phyloP scores from a whole-genome alignment of 1,284 basidiomycete genomes.

The Volvariella surrecta region DNA sequence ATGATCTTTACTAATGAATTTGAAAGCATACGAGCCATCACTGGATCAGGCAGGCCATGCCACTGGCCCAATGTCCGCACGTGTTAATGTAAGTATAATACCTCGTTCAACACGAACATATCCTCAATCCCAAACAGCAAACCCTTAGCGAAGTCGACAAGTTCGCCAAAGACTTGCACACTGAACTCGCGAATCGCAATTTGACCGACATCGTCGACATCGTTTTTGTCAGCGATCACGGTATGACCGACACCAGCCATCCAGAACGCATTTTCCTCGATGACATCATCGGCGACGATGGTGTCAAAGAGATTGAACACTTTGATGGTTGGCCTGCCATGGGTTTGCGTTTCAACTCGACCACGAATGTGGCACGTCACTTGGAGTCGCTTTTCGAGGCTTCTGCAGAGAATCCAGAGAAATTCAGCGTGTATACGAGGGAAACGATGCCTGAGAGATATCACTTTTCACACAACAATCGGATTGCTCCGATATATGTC shows the following conservation, averaged over 20 bases:
- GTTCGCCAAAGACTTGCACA: constrained; percentile 67
- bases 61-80: constrained; percentile 64
- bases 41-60: constrained; percentile 78
- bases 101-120: neutral
- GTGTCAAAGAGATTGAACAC: constrained; percentile 53
- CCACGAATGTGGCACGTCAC: constrained; percentile 49
- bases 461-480: constrained; percentile 63
- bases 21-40: constrained; percentile 65
- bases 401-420: constrained; percentile 43
- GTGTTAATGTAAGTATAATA: constrained; percentile 54
- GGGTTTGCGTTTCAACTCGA: constrained; percentile 65
- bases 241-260: constrained; percentile 83
- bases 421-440: constrained; percentile 73
- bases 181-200: constrained; percentile 60
- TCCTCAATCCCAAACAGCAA: constrained; percentile 28
- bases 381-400: constrained; percentile 44
- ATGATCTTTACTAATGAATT: constrained; percentile 4
- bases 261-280: constrained; percentile 76
- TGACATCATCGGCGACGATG: constrained; percentile 68
- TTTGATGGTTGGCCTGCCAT: constrained; percentile 84
- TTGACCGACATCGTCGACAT: constrained; percentile 80
- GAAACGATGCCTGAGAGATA: constrained; percentile 76
- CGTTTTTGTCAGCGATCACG: constrained; percentile 89
- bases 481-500: constrained; percentile 85
- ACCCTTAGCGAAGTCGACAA: constrained; percentile 65